phyloP scores from a whole-genome alignment of 176 grass and related monocot species.

The Hyparrhenia diplandra region DNA sequence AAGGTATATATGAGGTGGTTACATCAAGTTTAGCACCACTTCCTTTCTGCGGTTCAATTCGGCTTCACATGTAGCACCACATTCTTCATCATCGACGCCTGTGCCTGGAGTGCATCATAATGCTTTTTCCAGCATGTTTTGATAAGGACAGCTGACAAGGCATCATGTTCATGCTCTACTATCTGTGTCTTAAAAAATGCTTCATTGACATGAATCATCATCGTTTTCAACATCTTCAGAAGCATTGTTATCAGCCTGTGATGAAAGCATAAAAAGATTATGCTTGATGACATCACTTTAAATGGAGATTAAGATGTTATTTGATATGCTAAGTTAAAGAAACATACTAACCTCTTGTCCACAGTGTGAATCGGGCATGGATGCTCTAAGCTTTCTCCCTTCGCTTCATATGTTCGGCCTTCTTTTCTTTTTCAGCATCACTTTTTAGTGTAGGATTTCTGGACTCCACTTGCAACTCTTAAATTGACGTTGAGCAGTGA shows the following conservation, averaged over 20 bases:
- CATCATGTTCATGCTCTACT: slow-evolving; percentile 28
- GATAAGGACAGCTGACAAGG: slow-evolving; percentile 33
- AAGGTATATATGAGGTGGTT: slow-evolving; percentile 26
- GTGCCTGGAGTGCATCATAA: slow-evolving; percentile 22
- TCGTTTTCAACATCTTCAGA: slow-evolving; percentile 61
- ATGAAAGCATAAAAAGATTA: slow-evolving; percentile 16
- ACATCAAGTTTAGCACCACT: slow-evolving; percentile 23
- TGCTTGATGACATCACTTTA: neutral
- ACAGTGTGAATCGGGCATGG: slow-evolving; percentile 29
- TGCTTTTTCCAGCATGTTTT: slow-evolving; percentile 24
- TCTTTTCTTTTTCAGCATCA: slow-evolving; percentile 56
- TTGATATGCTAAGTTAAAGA: neutral
- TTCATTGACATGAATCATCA: slow-evolving; percentile 90
- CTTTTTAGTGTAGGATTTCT: slow-evolving; percentile 87
- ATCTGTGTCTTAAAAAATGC: slow-evolving; percentile 84
- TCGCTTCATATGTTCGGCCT: slow-evolving; percentile 75
- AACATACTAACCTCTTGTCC: slow-evolving; percentile 62
- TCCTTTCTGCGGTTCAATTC: slow-evolving; percentile 32
- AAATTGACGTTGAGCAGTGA: slow-evolving; percentile 72
- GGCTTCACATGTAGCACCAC: slow-evolving; percentile 36
- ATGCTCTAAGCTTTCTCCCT: slow-evolving; percentile 69
- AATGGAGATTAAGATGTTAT: slow-evolving; percentile 15
- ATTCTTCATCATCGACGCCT: slow-evolving; percentile 29
- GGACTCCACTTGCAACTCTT: slow-evolving; percentile 71
- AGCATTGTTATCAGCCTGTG: slow-evolving; percentile 49